Base-by-base conservation (phyloP, 495 filamentous ascomycete species). In the Annulohypoxylon moriforme region DNA sequence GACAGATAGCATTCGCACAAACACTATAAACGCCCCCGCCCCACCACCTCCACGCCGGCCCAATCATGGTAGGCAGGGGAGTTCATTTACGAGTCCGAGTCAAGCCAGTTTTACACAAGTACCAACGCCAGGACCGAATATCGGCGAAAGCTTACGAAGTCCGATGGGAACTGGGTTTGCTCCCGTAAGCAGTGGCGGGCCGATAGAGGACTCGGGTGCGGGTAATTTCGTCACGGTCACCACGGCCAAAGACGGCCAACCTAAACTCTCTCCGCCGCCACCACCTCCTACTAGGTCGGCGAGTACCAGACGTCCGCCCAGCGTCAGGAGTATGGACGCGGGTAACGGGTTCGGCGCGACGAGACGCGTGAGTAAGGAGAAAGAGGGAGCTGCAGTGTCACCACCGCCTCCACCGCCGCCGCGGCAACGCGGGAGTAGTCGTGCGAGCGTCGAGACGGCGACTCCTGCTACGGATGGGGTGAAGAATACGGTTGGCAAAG, bases 391-490 rank as follows among this genome's bases (percentile, higher is more conserved):
- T 27, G 18, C 58, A 22, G 65, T 71, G 14, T 78, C 84, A 7
- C 89, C 90, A 1, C 89, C 88, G 22, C 89, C 90, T 1, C 89
- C 88, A 20, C 90, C 89, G 8, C 88, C 89, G 29, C 89, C 87
- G 14, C 83, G 88, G 52, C 82, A 84, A 61, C 82, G 88, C 22
- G 86, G 85, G 8, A 84, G 86, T 18, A 86, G 83, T 56, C 81
- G 83, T 60, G 84, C 87, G 44, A 87, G 82, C 64, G 73, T 83
- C 34, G 80, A 81, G 76, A 75, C 29, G 61, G 59, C 62, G 33
- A 68, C 49, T 40, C 40, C 56, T 27, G 42, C 16, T 24, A 44
- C 58, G 70, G 78, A 72, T 64, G 60, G 33, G 44, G 31, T 68
- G 64, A 61, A 56, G 29, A 68, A 61, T 29, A 53, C 44, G 18